Base-by-base conservation (phyloP, 495 filamentous ascomycete species). In the Penicillium argentinense region DNA sequence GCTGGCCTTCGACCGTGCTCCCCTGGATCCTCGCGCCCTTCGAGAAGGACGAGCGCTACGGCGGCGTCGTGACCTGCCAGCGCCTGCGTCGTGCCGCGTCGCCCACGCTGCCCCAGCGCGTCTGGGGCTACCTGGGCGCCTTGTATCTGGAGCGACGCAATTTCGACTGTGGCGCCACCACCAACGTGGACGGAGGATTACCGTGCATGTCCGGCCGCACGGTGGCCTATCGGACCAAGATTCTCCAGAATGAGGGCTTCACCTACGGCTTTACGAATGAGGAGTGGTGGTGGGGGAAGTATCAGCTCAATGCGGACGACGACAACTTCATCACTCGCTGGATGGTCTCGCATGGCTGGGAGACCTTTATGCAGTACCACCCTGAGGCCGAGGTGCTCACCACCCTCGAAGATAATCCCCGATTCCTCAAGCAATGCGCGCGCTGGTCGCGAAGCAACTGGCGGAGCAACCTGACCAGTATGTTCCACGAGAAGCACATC, bases 141-240 rank as follows among this genome's bases (percentile, higher is more conserved):
- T 73, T 84, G 24, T 95, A 95, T 60, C 83, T 95, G 37, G 85
- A 91, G 58, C 76, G 89, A 28, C 77, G 89, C 34, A 93, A 92
- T 60, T 95, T 92, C 60, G 89, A 95, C 64, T 91, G 89, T 62
- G 88, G 87, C 33, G 87, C 89, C 8, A 91, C 88, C 24, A 88
- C 89, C 49, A 82, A 86, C 62, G 77, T 93, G 34, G 89, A 95
- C 62, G 89, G 89, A 34, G 89, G 89, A 14, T 80, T 91, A 16
- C 89, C 89, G 21, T 93, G 89, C 68, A 84, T 95, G 72, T 95
- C 89, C 23, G 89, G 89, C 33, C 78, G 89, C 24, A 92, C 88
- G 9, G 88, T 89, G 19, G 88, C 88, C 9, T 92, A 93, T 68
- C 83, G 85, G 19, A 86, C 86, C 5, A 74, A 82, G 45, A 92